Base-by-base conservation (phyloP, 2,329 filamentous ascomycete genomes). In the Aspergillus novofumigatus region DNA sequence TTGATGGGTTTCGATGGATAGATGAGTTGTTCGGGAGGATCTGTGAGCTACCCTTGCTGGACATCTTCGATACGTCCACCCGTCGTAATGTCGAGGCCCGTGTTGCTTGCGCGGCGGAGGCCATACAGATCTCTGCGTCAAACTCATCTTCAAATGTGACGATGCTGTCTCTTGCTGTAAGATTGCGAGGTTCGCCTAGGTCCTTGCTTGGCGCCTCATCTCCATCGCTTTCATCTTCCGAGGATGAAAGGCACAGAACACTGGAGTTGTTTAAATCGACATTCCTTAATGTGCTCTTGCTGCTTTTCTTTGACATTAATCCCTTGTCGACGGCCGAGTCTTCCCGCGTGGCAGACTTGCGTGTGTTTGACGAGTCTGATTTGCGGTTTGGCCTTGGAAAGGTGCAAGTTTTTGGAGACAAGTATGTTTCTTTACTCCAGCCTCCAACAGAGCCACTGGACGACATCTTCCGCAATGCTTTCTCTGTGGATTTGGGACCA, bases 231-330 rank as follows among this genome's bases (percentile, higher is more conserved):
- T 77, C 77, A 50, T 78, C 75, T 55, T 80, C 78, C 0, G 78
- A 80, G n/a, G 78, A 80, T 3, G 78, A 80, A 47, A 81, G 72
- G 52, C 74, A 77, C 9, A 81, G 73, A 10, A 80, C 70, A 59
- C 78, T 81, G 7, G 74, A 74, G 14, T 74, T 71, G 47, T 74
- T 73, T 25, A 81, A 67, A 58, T 81, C 76, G 11, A 67, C 67
- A 32, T 70, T 70, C 45, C 68, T 70, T 61, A 78, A 59, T 4
- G 70, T 72, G 41, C 65, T 72, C 55, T 66, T 72, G 60, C 74
- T 75, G 50, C 70, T 74, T 59, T 75, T 76, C 55, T 72, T 75
- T 0, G 68, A 69, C 53, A 73, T 51, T 1, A 59, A 54, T 23
- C 59, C 65, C 53, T 69, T 70, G 4, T 55, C 55, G 45, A 54